phyloP scores from a whole-genome alignment of 2,329 filamentous ascomycete genomes.

The Colletotrichum simmondsii region DNA sequence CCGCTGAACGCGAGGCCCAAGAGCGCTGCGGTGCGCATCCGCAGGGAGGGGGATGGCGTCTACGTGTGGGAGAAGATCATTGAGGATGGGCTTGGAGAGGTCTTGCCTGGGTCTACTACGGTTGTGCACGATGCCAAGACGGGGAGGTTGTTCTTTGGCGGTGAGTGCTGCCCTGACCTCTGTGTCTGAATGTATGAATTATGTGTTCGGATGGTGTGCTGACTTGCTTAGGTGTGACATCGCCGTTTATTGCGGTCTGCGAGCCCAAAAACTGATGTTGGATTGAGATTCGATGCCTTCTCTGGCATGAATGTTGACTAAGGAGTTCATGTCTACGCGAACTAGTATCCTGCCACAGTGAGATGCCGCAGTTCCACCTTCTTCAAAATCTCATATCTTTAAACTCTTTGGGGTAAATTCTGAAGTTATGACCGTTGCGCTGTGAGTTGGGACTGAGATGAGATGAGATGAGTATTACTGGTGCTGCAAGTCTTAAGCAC shows the following conservation, averaged over 20 bases:
- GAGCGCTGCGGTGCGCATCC: conserved; percentile 38
- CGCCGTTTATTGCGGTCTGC: conserved; percentile 39
- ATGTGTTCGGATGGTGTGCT: background rate
- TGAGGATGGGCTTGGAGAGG: conserved; percentile 40
- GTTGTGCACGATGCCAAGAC: conserved; percentile 43
- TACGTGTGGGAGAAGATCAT: conserved; percentile 40
- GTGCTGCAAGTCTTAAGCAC: background rate
- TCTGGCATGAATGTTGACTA: background rate
- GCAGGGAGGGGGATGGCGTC: conserved; percentile 26
- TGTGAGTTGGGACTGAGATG: background rate
- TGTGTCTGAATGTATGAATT: too few relatives aligned
- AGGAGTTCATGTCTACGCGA: background rate
- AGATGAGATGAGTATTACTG: background rate
- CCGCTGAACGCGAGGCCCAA: conserved; percentile 33
- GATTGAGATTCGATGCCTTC: background rate
- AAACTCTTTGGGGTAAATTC: background rate
- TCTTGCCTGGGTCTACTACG: conserved; percentile 39
- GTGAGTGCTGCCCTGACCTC: conserved; percentile 33
- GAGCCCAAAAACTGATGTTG: conserved; percentile 20
- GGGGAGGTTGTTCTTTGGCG: conserved; percentile 40
- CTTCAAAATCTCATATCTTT: background rate
- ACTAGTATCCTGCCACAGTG: background rate
- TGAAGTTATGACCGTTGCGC: background rate
- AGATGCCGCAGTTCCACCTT: background rate
- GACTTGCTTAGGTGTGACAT: conserved; percentile 31